A percentile compares a stretch with the other conserved stretches of the same genome.
Conservation (phyloP, 1,284 basidiomycete genomes). For the Volvariella volvacea region DNA sequence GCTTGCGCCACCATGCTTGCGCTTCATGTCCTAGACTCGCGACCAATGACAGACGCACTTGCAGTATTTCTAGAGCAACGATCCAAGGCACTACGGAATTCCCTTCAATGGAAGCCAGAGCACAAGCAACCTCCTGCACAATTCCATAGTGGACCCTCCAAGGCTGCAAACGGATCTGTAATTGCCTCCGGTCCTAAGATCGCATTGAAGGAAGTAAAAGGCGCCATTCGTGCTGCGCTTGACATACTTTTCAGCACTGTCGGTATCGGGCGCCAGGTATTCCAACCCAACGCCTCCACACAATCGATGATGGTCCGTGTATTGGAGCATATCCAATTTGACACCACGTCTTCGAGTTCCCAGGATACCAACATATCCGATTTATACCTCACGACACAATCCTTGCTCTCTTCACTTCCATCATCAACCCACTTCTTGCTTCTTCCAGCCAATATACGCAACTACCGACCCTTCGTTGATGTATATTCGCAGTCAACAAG, state of each 20-base stretch:
- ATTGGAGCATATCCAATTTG: conserved; percentile 53
- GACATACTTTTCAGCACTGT: conserved; percentile 53
- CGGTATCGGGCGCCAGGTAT: conserved; percentile 44
- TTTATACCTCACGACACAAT: conserved; percentile 55
- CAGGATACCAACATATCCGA: conserved; percentile 38
- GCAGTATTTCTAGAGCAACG: conserved; percentile 68
- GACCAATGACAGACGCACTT: conserved; percentile 68
- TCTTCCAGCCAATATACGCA: conserved; percentile 54
- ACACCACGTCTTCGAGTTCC: conserved; percentile 19
- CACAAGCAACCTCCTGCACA: conserved; percentile 9
- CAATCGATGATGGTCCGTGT: conserved; percentile 50
- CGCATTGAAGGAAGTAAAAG: conserved; percentile 39
- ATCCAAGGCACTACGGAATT: conserved; percentile 50
- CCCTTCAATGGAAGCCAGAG: conserved; percentile 32
- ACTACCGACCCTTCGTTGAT: conserved; percentile 73
- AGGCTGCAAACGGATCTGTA: too few species aligned
- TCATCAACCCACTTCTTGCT: conserved; percentile 67
- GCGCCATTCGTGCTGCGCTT: conserved; percentile 43
- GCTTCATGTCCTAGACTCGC: conserved; percentile 78
- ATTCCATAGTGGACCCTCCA: too few species aligned
- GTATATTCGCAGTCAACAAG: conserved; percentile 47
- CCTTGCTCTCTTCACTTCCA: conserved; percentile 55
- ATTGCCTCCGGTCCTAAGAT: too few species aligned
- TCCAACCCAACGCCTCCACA: conserved; percentile 28
- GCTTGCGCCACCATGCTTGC: conserved; percentile 72